Conservation (phyloP, 345 rosid genomes). For the Ceriops decandra region DNA sequence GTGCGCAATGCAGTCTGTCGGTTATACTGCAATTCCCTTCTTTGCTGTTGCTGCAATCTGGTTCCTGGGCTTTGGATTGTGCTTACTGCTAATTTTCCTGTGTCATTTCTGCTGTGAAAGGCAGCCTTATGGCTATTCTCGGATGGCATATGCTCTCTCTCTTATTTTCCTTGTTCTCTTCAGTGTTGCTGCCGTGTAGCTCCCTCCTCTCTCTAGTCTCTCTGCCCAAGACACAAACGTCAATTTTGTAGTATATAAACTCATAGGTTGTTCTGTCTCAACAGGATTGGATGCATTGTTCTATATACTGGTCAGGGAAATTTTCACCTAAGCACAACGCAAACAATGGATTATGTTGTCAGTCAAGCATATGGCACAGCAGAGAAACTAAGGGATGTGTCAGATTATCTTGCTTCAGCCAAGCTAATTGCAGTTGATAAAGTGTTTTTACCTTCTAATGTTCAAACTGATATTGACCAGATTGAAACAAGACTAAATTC, state of each 20-base stretch:
- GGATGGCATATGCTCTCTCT: conserved; percentile 56
- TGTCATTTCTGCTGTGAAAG: conserved; percentile 47
- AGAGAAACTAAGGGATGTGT: conserved; percentile 56
- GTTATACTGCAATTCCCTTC: conserved; percentile 75
- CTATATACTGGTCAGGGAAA: conserved; percentile 72
- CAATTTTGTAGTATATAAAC: neutral
- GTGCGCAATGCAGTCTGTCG: conserved; percentile 64
- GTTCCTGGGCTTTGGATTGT: conserved; percentile 73
- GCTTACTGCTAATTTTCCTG: conserved; percentile 44
- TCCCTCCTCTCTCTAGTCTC: conserved; percentile 7
- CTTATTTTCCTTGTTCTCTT: conserved; percentile 63
- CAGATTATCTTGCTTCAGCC: conserved; percentile 64
- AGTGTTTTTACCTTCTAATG: conserved; percentile 63
- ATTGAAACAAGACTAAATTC: conserved; percentile 54
- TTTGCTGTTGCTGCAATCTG: conserved; percentile 61
- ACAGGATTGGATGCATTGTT: conserved; percentile 75
- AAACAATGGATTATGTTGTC: conserved; percentile 69
- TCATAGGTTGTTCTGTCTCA: conserved; percentile 16
- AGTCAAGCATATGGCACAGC: conserved; percentile 62
- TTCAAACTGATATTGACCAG: conserved; percentile 86
- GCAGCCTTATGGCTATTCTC: conserved; percentile 56
- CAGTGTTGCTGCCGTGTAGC: conserved; percentile 64
- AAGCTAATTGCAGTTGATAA: conserved; percentile 66
- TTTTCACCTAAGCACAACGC: conserved; percentile 60
- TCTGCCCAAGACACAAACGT: neutral